Base-by-base conservation (phyloP, 805 yeast species). In the Monosporozyma yasuniensis region DNA sequence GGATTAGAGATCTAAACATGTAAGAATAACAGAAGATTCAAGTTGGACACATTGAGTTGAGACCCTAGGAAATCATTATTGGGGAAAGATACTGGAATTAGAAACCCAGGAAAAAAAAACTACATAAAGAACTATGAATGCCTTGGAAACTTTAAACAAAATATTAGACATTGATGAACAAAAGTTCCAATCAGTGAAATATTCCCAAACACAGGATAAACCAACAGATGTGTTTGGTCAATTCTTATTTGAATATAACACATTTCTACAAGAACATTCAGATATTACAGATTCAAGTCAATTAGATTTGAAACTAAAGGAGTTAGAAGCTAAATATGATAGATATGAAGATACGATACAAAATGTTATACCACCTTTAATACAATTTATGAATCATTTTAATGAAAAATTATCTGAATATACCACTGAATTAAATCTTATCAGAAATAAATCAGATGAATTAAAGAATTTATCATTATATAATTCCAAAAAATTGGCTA, bases 361-460 rank as follows among this genome's bases (percentile, higher is more conserved):
- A 12, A 49, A 51, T 6, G 41, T 65, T 2, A 55, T 70, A 3
- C 66, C 67, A 0, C 84, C 87, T 3, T 67, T 86, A 30, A 77
- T 76, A 51, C 63, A 66, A 1, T 78, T 80, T 51, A 67, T 87
- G 45, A 60, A 61, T 10, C 66, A 69, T 30, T 87, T 89, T 66
- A 83, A 83, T 59, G 50, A 59, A 2, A 83, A 83, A 52, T 72
- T 84, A 49, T 69, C 75, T 8, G 68, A 72, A 23, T 67, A 83
- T 39, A 79, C 87, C 0, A 62, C 68, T 19, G 88, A 84, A 53
- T 74, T 84, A 75, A 82, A 78, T 58, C 72, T 72, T 43, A 71
- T 84, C 34, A 83, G 81, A 56, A 62, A 69, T 5, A 73, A 79
- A 51, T 79, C 86, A 1, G 61, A 74, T 16, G 65, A 69, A 16